A percentile compares a stretch with the other conserved stretches of the same genome.
Conservation (phyloP, 306 rosid genomes). For the Pterocarpus macrocarpus region DNA sequence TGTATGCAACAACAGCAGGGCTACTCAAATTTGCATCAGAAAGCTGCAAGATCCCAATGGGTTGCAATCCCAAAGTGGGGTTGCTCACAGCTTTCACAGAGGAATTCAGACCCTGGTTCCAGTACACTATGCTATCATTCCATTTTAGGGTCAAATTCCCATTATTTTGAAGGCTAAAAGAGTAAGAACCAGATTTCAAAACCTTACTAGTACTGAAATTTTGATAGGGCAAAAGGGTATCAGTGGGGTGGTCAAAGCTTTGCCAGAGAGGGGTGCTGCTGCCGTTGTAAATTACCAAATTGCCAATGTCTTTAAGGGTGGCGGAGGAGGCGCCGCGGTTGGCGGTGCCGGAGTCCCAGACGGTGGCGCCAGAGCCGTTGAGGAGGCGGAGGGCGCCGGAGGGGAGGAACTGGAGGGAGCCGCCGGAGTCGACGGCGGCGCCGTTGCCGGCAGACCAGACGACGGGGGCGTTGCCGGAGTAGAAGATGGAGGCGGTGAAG, state of each 20-base stretch:
- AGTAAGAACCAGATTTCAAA: conserved; percentile 65
- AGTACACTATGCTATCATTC: conserved; percentile 58
- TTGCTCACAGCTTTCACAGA: conserved; percentile 54
- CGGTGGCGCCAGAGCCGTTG: conserved; percentile 63
- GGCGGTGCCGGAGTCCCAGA: conserved; percentile 72
- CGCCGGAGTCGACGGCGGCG: conserved; percentile 59
- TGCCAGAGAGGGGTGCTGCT: conserved; percentile 62
- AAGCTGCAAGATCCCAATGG: conserved; percentile 62
- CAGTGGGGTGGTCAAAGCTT: conserved; percentile 71
- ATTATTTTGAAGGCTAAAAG: conserved; percentile 46
- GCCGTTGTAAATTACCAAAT: conserved; percentile 55
- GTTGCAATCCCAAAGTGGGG: conserved; percentile 55
- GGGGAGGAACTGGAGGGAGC: conserved; percentile 59
- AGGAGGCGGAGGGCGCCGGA: conserved; percentile 68
- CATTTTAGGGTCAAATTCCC: conserved; percentile 72
- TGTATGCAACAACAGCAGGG: conserved; percentile 59
- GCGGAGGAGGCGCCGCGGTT: conserved; percentile 65
- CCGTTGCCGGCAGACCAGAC: conserved; percentile 71
- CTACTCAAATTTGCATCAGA: conserved; percentile 50
- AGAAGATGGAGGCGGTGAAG: conserved; percentile 62
- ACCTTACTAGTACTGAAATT: conserved; percentile 55
- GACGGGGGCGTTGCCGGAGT: conserved; percentile 61
- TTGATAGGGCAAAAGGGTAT: conserved; percentile 68
- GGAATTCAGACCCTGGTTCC: conserved; percentile 68
- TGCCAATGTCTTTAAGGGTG: conserved; percentile 57